Evolutionary conservation across 176 grass and related monocot genomes (phyloP).

Genomic region (Coix lacrymajobi): DNA sequence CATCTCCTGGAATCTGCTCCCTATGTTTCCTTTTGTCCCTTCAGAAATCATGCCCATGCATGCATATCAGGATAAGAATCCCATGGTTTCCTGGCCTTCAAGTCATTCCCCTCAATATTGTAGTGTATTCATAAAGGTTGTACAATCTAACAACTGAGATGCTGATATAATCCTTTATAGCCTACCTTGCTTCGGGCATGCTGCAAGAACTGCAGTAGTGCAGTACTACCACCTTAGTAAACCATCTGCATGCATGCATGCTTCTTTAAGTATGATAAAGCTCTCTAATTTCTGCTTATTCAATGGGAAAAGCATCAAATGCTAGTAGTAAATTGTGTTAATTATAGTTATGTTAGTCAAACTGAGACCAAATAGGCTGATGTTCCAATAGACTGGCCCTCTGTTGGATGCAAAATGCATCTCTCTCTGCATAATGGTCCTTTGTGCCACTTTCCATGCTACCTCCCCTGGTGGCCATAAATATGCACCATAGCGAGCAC

Average conservation of each 20-base stretch:
- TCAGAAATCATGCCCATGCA: slow-evolving; percentile 46
- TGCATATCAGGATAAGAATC: slow-evolving; percentile 33
- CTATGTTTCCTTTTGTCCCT: slow-evolving; percentile 37
- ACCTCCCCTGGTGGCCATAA: slow-evolving; percentile 33
- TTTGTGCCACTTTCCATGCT: slow-evolving; percentile 28
- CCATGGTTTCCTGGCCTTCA: slow-evolving; percentile 55
- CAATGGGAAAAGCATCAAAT: neutral
- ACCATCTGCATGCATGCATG: slow-evolving; percentile 15
- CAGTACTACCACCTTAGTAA: neutral
- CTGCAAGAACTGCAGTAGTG: neutral
- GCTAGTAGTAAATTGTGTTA: neutral
- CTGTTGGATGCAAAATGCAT: neutral
- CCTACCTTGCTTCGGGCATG: neutral
- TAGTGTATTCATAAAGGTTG: slow-evolving; percentile 35
- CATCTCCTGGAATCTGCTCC: slow-evolving; percentile 41
- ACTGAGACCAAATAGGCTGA: neutral
- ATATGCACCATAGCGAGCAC: slow-evolving; percentile 7
- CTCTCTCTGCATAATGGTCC: neutral
- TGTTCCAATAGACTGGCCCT: neutral
- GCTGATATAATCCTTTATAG: neutral
- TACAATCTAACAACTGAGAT: slow-evolving; percentile 17
- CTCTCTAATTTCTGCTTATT: neutral
- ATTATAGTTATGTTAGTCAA: neutral
- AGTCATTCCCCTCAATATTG: slow-evolving; percentile 42
- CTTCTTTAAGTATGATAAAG: neutral